Evolutionary conservation across 306 rosid species (phyloP).

Genomic region (Acacia crassicarpa): DNA sequence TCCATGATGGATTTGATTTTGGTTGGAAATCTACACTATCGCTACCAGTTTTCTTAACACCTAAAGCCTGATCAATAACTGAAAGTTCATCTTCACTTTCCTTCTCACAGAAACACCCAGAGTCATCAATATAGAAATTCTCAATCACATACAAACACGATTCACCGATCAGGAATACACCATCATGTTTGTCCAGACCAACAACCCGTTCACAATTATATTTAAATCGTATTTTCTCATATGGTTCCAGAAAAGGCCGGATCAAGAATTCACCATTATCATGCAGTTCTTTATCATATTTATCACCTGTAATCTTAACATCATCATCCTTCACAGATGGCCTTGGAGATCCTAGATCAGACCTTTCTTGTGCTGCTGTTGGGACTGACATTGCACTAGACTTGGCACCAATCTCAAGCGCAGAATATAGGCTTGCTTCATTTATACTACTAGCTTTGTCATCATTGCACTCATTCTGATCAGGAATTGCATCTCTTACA

Average conservation of each 20-base stretch:
- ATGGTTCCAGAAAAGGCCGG: slow-evolving; percentile 91
- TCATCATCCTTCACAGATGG: slow-evolving; percentile 70
- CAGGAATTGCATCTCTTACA: slow-evolving; percentile 59
- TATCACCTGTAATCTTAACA: slow-evolving; percentile 62
- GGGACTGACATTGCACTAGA: slow-evolving; percentile 79
- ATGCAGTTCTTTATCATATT: slow-evolving; percentile 70
- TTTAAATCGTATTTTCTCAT: slow-evolving; percentile 80
- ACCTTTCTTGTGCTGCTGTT: slow-evolving; percentile 61
- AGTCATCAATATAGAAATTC: slow-evolving; percentile 80
- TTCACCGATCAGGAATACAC: slow-evolving; percentile 94
- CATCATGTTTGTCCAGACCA: slow-evolving; percentile 99
- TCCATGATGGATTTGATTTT: slow-evolving; percentile 77
- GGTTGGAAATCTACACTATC: slow-evolving; percentile 80
- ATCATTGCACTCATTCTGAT: slow-evolving; percentile 78
- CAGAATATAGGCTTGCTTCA: slow-evolving; percentile 97
- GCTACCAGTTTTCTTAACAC: slow-evolving; percentile 81
- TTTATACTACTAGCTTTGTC: slow-evolving; percentile 86
- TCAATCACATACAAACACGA: slow-evolving; percentile 90
- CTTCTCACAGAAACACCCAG: slow-evolving; percentile 93
- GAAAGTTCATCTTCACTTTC: slow-evolving; percentile 88
- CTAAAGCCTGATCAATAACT: slow-evolving; percentile 95
- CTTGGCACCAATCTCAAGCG: slow-evolving; percentile 88
- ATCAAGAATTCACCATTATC: slow-evolving; percentile 94
- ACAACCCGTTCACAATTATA: slow-evolving; percentile 97
- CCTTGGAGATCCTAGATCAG: slow-evolving; percentile 83